A percentile compares a stretch with the other conserved stretches of the same genome.
Conservation (phyloP, 1,284 basidiomycete genomes). For the Irpex sp. region DNA sequence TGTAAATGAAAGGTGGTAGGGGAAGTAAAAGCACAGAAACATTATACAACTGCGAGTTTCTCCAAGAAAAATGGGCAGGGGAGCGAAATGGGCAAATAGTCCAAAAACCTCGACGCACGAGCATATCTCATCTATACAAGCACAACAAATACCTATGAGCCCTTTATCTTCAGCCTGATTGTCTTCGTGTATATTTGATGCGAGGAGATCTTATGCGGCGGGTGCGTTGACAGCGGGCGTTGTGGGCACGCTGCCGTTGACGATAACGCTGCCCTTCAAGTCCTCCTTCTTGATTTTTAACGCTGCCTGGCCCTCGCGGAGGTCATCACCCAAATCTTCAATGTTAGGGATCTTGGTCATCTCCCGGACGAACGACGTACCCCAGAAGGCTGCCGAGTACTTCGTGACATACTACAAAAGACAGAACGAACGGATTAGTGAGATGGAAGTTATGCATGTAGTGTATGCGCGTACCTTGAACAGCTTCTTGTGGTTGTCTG, state of each 20-base stretch:
- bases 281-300: slow-evolving; percentile 30
- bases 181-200: background rate
- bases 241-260: slow-evolving; percentile 32
- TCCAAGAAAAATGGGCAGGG: background rate
- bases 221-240: slow-evolving; percentile 27
- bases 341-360: slow-evolving; percentile 50
- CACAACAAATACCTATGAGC: background rate
- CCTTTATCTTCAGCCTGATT: background rate
- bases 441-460: background rate
- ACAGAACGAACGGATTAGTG: background rate
- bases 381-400: slow-evolving; percentile 93
- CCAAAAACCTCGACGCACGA: background rate
- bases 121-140: background rate
- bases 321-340: slow-evolving; percentile 12
- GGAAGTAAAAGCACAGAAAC: background rate
- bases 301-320: slow-evolving; percentile 36
- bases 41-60: background rate
- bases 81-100: background rate
- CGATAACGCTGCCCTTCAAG: slow-evolving; percentile 28
- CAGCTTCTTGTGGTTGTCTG: slow-evolving; percentile 92
- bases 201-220: slow-evolving; percentile 3
- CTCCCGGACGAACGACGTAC: slow-evolving; percentile 86
- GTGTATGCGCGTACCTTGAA: slow-evolving; percentile 61
- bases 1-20: background rate
- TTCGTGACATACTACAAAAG: slow-evolving; percentile 76